A percentile compares a stretch with the other conserved stretches of the same genome.
Conservation (phyloP, 2,329 filamentous ascomycete species). For the Alternaria atra region DNA sequence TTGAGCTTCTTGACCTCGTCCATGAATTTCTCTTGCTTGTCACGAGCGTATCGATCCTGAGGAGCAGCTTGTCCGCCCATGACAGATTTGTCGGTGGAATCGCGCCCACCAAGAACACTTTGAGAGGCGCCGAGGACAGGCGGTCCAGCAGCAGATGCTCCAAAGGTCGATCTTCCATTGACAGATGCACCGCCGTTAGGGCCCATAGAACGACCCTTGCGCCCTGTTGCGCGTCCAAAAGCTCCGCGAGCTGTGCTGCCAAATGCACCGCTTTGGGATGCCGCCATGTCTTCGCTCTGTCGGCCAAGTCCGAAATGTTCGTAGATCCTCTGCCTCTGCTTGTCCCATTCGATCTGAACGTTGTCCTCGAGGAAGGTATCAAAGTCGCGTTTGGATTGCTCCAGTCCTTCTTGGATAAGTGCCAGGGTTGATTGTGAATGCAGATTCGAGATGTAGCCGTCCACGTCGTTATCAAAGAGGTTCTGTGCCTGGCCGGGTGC, state of each 20-base stretch:
- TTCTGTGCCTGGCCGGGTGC: slow-evolving; percentile 49
- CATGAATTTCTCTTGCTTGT: slow-evolving; percentile 84
- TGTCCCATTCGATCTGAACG: slow-evolving; percentile 94
- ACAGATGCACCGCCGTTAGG: slow-evolving; percentile 45
- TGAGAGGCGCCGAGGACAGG: slow-evolving; percentile 87
- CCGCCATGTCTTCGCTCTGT: slow-evolving; percentile 52
- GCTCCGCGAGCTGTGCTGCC: slow-evolving; percentile 52
- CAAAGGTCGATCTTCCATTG: slow-evolving; percentile 59
- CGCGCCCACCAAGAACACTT: slow-evolving; percentile 65
- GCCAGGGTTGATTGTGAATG: slow-evolving; percentile 90
- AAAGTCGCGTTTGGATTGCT: slow-evolving; percentile 89
- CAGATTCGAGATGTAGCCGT: slow-evolving; percentile 82
- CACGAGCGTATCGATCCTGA: slow-evolving; percentile 79
- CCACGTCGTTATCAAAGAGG: slow-evolving; percentile 63
- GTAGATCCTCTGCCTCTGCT: slow-evolving; percentile 90
- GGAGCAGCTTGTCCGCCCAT: slow-evolving; percentile 60
- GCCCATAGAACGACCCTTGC: slow-evolving; percentile 53
- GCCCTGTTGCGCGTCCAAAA: slow-evolving; percentile 61
- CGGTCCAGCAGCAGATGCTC: slow-evolving; percentile 71
- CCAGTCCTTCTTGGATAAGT: slow-evolving; percentile 90
- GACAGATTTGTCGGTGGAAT: slow-evolving; percentile 68
- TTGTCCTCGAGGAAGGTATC: slow-evolving; percentile 94
- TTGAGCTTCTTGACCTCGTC: slow-evolving; percentile 84
- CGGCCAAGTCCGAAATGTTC: slow-evolving; percentile 87
- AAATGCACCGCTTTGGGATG: slow-evolving; percentile 49